Evolutionary conservation across 371 early-diverging fungal genomes (phyloP), one percentile per base, ranked within the genome.

Genomic region (Mucor plumbeus): DNA sequence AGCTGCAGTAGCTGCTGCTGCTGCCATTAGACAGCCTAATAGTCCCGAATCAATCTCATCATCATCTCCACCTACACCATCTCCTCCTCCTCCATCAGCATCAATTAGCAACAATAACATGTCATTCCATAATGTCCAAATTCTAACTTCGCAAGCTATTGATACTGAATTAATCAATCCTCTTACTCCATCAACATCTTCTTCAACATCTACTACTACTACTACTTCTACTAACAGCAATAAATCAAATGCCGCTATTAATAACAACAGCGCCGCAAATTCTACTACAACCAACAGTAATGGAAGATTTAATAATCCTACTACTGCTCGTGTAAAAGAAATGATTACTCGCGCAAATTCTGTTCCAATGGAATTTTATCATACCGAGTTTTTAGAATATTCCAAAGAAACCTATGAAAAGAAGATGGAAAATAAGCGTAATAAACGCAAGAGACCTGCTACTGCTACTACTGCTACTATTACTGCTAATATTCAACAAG

Each of bases 301-400:
- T 47, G 33, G 67, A 1, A 65, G 68, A 39, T 76, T 74, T 55
- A 59, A 74, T n/a, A 70, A 63, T 59, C 53, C 72, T n/a, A 76
- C 78, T 10, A 79, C 73, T 6, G 82, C 78, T 44, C 76, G 82
- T 40, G 82, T 82, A 15, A 82, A 82, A 48, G 82, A 82, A 44
- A 82, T 80, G 43, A 82, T 82, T 31, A 75, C 74, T 35, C 76
- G 80, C 34, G 82, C 82, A 9, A 82, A 78, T 50, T 74, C 82
- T 4, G 80, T 82, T 10, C 82, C 82, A 8, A 76, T 79, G 76
- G 82, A 82, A 26, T 79, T 82, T 31, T 82, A 82, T 61, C 82
- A 82, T 44, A 82, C 82, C 4, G 82, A 82, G 58, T 82, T 82
- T 56, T 69, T 82, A 26, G 80, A 79, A 35, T 82, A 82, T 60